Base-by-base conservation (phyloP, 2,329 filamentous ascomycete genomes). In the Colletotrichum magnum region DNA sequence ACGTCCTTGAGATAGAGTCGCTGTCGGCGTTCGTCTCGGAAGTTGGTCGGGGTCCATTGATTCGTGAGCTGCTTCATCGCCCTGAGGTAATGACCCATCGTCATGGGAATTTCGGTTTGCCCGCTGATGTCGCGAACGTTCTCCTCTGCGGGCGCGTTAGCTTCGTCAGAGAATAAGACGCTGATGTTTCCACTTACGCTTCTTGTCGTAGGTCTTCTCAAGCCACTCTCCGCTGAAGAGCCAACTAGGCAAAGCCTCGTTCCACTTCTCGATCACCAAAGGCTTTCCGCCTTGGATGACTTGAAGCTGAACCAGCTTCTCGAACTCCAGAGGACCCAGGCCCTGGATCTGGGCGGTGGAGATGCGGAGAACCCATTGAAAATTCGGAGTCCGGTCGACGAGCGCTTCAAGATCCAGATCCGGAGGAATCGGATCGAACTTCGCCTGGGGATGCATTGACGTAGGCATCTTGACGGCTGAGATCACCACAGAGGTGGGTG, bases 1-100 rank as follows among this genome's bases (percentile, higher is more conserved):
- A 99, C 98, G 77, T 99, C 96, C 77, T 99, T 99, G 26, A 98
- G 83, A 78, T 99, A 99, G 2, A 98, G 89, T 13, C 96, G 90
- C 77, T 99, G 96, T 24, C 93, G 87, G 45, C 89, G 88, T 70
- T 93, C 90, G 72, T 97, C 93, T 69, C 91, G 91, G 77, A 92
- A 97, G 72, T 93, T 95, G 54, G 86, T 87, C 0, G 89, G 84
- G 9, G 86, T 92, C 85, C 94, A 97, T 77, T 97, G 94, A 58
- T 95, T 92, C 1, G 95, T 90, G 39, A 98, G 88, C 73, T 93
- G 89, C 48, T 89, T 88, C 92, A 98, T 93, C 58, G 94, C 95
- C 72, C 93, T 92, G 41, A 99, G 83, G 80, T 99, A 99, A 79
- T 98, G 95, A 1, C 91, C 92, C 71, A 93, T 93, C 0, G 94